These are phyloP conservation scores for Dactylella cylindrospora DNA, from an alignment of 2,329 filamentous ascomycete genomes.

Conservation along the genomic window DNA sequence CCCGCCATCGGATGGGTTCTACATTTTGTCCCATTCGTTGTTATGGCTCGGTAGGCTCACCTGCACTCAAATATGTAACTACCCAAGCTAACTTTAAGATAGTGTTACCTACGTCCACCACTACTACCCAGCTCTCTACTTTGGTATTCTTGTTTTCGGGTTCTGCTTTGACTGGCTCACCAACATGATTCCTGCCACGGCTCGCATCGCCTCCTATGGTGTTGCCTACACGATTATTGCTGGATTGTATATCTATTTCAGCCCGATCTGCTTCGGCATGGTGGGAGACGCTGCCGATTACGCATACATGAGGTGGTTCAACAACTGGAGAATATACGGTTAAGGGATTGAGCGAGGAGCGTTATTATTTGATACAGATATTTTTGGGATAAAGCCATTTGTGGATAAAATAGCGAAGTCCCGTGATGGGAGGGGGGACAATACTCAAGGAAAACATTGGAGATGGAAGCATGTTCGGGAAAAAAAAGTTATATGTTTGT, in stretches of 20 bases:
- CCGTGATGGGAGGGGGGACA: no score
- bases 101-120: conserved; percentile 98
- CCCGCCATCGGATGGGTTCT: conserved; percentile 91
- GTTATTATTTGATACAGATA: no score
- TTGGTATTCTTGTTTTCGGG: conserved; percentile 84
- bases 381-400: no score
- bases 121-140: conserved; percentile 98
- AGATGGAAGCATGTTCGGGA: no score
- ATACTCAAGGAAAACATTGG: no score
- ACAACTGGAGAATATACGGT: conserved; percentile 80
- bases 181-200: conserved; percentile 53
- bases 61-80: background rate
- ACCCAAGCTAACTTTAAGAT: conserved; percentile 8
- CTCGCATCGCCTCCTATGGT: conserved; percentile 71
- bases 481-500: no score
- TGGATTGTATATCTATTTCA: conserved; percentile 84
- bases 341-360: no score
- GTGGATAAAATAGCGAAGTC: no score
- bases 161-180: conserved; percentile 73
- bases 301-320: conserved; percentile 91
- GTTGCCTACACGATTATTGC: conserved; percentile 73
- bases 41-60: conserved; percentile 68
- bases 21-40: conserved; percentile 91
- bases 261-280: conserved; percentile 96
- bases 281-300: conserved; percentile 79